Evolutionary conservation across 2,329 filamentous ascomycete species (phyloP).

Genomic region (Helminthosporium solani): DNA sequence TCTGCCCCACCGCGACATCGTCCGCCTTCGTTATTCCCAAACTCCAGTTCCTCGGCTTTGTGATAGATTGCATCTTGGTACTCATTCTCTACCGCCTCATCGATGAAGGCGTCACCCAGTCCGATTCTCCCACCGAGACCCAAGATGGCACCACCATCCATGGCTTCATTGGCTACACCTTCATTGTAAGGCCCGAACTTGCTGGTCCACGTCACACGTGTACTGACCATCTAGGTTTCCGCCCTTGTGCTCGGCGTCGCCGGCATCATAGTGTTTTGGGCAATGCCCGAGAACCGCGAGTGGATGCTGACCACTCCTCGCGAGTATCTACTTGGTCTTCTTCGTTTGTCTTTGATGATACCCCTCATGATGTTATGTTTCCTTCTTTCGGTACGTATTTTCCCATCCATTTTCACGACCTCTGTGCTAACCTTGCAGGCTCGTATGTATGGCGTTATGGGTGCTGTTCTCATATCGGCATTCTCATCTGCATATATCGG

Average conservation of each 20-base stretch:
- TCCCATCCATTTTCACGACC: not conserved
- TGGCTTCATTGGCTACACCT: conserved; percentile 29
- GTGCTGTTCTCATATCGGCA: conserved; percentile 32
- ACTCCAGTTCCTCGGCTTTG: conserved; percentile 32
- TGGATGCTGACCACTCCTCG: conserved; percentile 36
- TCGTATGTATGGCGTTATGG: conserved; percentile 38
- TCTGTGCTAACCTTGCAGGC: conserved; percentile 23
- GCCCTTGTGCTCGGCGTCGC: conserved; percentile 30
- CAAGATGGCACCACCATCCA: conserved; percentile 31
- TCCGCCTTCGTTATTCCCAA: conserved; percentile 27
- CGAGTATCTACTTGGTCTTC: conserved; percentile 36
- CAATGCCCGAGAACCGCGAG: conserved; percentile 37
- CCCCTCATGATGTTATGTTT: conserved; percentile 41
- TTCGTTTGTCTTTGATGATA: conserved; percentile 41
- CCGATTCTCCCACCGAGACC: conserved; percentile 26
- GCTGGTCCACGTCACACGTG: not conserved
- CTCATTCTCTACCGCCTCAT: conserved; percentile 28
- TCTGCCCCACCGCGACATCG: conserved; percentile 31
- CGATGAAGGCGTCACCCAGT: conserved; percentile 26
- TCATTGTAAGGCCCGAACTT: conserved; percentile 22
- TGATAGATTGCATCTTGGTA: conserved; percentile 29
- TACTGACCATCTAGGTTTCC: conserved; percentile 30
- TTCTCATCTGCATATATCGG: conserved; percentile 39
- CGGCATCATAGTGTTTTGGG: conserved; percentile 30
- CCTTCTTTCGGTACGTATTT: conserved; percentile 33